Conservation (phyloP, 2,329 filamentous ascomycete species). For the Penicillium glabrum region DNA sequence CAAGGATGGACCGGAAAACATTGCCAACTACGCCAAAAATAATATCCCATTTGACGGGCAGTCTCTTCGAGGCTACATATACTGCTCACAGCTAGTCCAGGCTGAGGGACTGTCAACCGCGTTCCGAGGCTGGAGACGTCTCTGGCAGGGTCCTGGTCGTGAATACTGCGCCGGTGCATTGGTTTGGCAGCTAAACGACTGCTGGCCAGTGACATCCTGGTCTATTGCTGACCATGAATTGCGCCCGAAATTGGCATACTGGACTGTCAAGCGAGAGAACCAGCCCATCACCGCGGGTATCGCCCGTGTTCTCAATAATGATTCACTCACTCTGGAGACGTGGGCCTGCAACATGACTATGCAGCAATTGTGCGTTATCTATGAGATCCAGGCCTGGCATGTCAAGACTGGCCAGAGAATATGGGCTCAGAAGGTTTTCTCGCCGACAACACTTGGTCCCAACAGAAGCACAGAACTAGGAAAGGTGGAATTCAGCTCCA, state of each 20-base stretch:
- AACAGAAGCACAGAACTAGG: no score
- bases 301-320: background rate
- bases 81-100: background rate
- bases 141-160: constrained; percentile 29
- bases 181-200: constrained; percentile 11
- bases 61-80: background rate
- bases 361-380: no score
- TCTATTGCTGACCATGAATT: constrained; percentile 4
- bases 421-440: no score
- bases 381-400: no score
- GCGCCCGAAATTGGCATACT: background rate
- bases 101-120: background rate
- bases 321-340: no score
- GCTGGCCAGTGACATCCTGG: constrained; percentile 10
- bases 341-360: no score
- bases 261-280: background rate
- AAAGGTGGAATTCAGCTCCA: no score
- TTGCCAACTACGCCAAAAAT: no score
- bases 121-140: constrained; percentile 6
- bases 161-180: constrained; percentile 37
- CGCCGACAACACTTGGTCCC: no score
- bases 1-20: no score
- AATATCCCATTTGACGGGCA: no score
- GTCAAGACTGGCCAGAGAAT: no score
- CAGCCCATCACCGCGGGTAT: background rate